Evolutionary conservation across 371 early-diverging fungal species (phyloP).

Genomic region (Chytridiales sp.): DNA sequence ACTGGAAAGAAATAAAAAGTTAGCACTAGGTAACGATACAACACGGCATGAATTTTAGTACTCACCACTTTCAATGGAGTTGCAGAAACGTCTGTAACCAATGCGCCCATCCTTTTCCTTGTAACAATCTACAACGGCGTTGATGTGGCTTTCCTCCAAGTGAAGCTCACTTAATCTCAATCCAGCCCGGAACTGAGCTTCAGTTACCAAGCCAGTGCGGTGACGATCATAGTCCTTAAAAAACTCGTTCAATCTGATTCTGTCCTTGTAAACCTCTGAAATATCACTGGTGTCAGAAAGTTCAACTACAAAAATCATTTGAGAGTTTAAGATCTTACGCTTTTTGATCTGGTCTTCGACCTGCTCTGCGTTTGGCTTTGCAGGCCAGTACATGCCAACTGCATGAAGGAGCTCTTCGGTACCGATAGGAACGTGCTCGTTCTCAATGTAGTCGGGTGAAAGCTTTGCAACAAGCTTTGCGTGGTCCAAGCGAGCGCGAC

Average conservation of each 20-base stretch:
- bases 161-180: slow-evolving; percentile 29
- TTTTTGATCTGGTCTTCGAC: slow-evolving; percentile 45
- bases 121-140: slow-evolving; percentile 33
- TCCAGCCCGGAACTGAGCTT: slow-evolving; percentile 51
- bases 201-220: slow-evolving; percentile 45
- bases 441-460: slow-evolving; percentile 16
- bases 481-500: slow-evolving; percentile 15
- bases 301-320: background rate
- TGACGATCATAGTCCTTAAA: slow-evolving; percentile 53
- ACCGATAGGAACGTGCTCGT: slow-evolving; percentile 46
- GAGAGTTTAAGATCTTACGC: slow-evolving; percentile 30
- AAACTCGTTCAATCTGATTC: slow-evolving; percentile 51
- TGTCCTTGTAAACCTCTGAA: slow-evolving; percentile 49
- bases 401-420: slow-evolving; percentile 48
- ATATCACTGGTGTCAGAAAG: background rate
- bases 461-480: slow-evolving; percentile 30
- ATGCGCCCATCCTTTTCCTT: slow-evolving; percentile 33
- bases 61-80: slow-evolving; percentile 45
- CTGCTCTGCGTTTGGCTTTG: slow-evolving; percentile 21
- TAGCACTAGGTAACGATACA: background rate
- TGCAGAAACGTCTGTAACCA: slow-evolving; percentile 45
- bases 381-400: slow-evolving; percentile 10
- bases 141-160: slow-evolving; percentile 26
- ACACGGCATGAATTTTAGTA: background rate
- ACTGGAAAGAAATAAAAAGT: slow-evolving; percentile 30